Evolutionary conservation across 345 rosid genomes (phyloP).

Genomic region (Corchorus capsularis): DNA sequence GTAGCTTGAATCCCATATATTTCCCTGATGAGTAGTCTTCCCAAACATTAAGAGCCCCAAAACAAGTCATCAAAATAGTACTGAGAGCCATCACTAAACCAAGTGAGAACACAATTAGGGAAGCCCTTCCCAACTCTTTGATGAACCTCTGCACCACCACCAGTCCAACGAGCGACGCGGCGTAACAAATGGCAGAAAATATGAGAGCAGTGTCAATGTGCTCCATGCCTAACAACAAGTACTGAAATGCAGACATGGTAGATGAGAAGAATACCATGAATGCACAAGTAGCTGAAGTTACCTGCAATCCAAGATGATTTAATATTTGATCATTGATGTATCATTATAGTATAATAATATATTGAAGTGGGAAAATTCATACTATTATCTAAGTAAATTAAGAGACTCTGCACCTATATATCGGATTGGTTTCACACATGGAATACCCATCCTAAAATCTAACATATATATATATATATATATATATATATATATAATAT

Average conservation of each 20-base stretch:
- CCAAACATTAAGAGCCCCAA: constrained; percentile 69
- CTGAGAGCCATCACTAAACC: constrained; percentile 80
- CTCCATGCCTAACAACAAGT: constrained; percentile 71
- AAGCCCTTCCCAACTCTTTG: constrained; percentile 65
- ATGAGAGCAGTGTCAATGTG: constrained; percentile 46
- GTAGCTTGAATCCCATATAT: constrained; percentile 73
- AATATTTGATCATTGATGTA: background rate
- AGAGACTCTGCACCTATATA: no score
- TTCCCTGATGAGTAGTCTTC: constrained; percentile 56
- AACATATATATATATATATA: no score
- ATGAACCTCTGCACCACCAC: constrained; percentile 65
- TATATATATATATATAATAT: no score
- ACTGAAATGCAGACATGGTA: constrained; percentile 70
- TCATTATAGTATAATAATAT: background rate
- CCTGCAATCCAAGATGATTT: constrained; percentile 34
- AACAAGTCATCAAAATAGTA: constrained; percentile 69
- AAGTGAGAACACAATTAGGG: constrained; percentile 85
- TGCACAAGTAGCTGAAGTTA: constrained; percentile 77
- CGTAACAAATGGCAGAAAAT: constrained; percentile 61
- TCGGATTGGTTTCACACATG: no score
- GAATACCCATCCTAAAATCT: no score
- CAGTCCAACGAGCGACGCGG: constrained; percentile 68
- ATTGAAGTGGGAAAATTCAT: no score
- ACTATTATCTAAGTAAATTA: no score
- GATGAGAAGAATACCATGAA: constrained; percentile 79